Conservation (phyloP, 225 moss, liverwort and hornwort genomes). For the Marchantia paleacea region DNA sequence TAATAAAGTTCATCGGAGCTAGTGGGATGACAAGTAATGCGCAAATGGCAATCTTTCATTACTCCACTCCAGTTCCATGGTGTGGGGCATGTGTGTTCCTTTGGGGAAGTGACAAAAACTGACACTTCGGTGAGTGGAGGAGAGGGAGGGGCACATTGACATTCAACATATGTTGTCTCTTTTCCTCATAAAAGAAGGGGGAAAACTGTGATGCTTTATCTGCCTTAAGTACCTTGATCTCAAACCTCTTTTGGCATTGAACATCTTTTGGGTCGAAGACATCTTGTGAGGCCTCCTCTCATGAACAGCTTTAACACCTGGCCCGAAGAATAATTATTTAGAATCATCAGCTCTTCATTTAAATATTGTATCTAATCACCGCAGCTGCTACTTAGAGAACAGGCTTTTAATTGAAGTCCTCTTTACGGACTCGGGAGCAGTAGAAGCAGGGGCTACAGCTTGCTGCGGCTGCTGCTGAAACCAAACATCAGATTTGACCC, state of each 20-base stretch:
- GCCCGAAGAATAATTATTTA: background rate
- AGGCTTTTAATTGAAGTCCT: background rate
- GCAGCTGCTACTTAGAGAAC: background rate
- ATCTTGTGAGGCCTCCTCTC: background rate
- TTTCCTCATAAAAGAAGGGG: background rate
- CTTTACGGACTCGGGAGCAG: background rate
- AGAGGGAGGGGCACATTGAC: background rate
- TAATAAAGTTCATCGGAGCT: no score
- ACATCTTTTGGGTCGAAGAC: background rate
- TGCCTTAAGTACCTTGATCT: background rate
- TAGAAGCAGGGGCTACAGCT: background rate
- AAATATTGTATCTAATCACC: background rate
- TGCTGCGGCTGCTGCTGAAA: background rate
- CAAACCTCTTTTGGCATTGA: background rate
- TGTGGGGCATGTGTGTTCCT: background rate
- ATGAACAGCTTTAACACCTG: background rate
- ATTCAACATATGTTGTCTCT: background rate
- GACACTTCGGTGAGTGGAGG: background rate
- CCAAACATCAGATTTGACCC: background rate
- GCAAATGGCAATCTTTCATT: no score
- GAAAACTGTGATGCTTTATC: background rate
- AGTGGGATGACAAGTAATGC: no score
- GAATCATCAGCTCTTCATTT: background rate
- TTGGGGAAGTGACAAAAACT: background rate
- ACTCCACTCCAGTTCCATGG: no score